Evolutionary conservation across 495 filamentous ascomycete species (phyloP).

Genomic region (Aspergillus indologenus): DNA sequence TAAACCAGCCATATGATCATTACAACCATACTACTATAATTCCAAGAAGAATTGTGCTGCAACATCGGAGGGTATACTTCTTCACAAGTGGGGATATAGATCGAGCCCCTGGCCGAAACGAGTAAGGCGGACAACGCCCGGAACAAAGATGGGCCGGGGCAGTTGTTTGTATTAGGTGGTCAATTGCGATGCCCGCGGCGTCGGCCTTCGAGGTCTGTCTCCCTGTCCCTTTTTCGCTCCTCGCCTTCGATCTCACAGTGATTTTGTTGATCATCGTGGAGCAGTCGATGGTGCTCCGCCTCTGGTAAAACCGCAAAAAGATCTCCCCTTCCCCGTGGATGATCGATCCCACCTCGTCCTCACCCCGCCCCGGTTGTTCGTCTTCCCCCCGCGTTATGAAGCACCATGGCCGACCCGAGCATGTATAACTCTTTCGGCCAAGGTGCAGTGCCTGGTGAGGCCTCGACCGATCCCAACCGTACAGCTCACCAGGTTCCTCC

Average conservation of each 20-base stretch:
- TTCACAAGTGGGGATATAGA: background rate
- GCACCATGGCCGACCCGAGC: conserved; percentile 67
- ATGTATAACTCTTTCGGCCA: conserved; percentile 73
- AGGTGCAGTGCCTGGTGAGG: conserved; percentile 51
- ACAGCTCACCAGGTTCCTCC: conserved; percentile 57
- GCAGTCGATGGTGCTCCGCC: conserved; percentile 12
- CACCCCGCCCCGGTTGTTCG: conserved; percentile 2
- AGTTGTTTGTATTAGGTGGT: background rate
- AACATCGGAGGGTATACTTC: background rate
- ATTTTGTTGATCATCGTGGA: background rate
- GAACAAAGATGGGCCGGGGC: background rate
- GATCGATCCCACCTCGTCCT: conserved; percentile 10
- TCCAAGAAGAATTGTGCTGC: background rate
- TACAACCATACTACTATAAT: too few species aligned
- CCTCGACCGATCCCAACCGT: conserved; percentile 60
- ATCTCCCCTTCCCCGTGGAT: background rate
- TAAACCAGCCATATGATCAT: too few species aligned
- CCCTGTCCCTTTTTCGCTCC: background rate
- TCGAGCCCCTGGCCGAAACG: background rate
- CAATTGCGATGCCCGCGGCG: background rate
- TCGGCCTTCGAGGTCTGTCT: background rate
- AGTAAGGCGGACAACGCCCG: background rate
- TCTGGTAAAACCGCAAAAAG: conserved; percentile 8
- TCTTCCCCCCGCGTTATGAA: conserved; percentile 15
- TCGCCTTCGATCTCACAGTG: background rate